Evolutionary conservation across 225 moss, liverwort and hornwort genomes (phyloP).

Genomic region (Pseudoscleropodium purum): DNA sequence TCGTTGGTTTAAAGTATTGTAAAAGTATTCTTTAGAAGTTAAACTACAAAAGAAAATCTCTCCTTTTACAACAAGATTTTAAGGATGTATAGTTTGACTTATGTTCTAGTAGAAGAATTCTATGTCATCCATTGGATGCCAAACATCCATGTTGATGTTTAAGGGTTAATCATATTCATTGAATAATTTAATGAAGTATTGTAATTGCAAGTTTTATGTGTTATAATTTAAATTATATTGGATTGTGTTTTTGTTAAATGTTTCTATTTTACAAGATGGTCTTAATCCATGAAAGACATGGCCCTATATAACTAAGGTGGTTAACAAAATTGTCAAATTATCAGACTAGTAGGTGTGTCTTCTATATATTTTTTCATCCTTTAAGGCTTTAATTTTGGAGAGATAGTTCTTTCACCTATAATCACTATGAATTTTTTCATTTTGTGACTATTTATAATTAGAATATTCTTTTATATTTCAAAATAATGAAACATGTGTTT

Average conservation of each 20-base stretch:
- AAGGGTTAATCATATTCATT: background rate
- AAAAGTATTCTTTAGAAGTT: too few species aligned
- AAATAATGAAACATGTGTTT: too few species aligned
- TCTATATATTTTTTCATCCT: background rate
- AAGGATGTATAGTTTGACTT: too few species aligned
- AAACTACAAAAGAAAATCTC: too few species aligned
- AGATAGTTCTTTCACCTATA: background rate
- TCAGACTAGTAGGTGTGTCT: background rate
- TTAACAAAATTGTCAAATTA: background rate
- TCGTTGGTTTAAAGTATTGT: too few species aligned
- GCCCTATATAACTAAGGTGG: background rate
- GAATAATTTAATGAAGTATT: background rate
- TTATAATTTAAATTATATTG: background rate
- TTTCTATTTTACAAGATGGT: background rate
- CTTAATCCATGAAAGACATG: background rate
- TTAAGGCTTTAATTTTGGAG: background rate
- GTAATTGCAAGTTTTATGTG: background rate
- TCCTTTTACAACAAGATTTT: too few species aligned
- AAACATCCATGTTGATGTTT: too few species aligned
- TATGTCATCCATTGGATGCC: too few species aligned
- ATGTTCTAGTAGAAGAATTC: too few species aligned
- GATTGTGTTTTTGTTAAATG: background rate
- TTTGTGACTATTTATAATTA: background rate
- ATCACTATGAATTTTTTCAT: background rate
- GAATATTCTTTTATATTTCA: background rate